phyloP scores from a whole-genome alignment of 1,284 basidiomycete genomes.

The Porodaedalea pini region DNA sequence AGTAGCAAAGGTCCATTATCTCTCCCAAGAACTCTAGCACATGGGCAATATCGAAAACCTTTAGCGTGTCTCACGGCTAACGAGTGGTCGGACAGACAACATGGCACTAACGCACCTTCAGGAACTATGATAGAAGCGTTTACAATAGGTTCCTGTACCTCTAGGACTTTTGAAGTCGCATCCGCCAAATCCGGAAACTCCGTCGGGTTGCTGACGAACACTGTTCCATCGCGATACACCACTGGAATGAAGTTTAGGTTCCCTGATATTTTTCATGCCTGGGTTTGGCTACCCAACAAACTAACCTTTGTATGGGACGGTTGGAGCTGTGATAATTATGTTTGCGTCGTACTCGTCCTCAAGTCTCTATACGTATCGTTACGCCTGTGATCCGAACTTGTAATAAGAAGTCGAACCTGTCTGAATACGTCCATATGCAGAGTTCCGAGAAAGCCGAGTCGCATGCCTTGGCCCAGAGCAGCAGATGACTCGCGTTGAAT shows the following conservation, averaged over 20 bases:
- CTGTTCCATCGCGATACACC: slow-evolving; percentile 66
- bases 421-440: slow-evolving; percentile 97
- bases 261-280: slow-evolving; percentile 11
- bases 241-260: slow-evolving; percentile 43
- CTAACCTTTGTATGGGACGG: slow-evolving; percentile 87
- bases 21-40: slow-evolving; percentile 74
- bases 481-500: slow-evolving; percentile 91
- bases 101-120: slow-evolving; percentile 59
- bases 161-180: slow-evolving; percentile 56
- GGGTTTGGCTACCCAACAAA: slow-evolving; percentile 4
- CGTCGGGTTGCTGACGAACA: slow-evolving; percentile 83
- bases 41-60: background rate
- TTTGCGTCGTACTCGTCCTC: slow-evolving; percentile 95
- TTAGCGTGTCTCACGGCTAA: background rate
- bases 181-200: slow-evolving; percentile 86
- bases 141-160: slow-evolving; percentile 86
- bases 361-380: slow-evolving; percentile 48
- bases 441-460: slow-evolving; percentile 93
- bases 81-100: background rate
- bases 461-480: slow-evolving; percentile 92
- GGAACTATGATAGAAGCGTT: slow-evolving; percentile 92
- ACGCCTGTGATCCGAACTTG: background rate
- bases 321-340: slow-evolving; percentile 89
- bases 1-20: slow-evolving; percentile 89
- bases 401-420: slow-evolving; percentile 40